Percentiles rank a stretch among this genome's conserved stretches.
These are phyloP conservation scores for Haplographium delicatum DNA, from an alignment of 495 filamentous ascomycete genomes.

Conservation along the genomic window DNA sequence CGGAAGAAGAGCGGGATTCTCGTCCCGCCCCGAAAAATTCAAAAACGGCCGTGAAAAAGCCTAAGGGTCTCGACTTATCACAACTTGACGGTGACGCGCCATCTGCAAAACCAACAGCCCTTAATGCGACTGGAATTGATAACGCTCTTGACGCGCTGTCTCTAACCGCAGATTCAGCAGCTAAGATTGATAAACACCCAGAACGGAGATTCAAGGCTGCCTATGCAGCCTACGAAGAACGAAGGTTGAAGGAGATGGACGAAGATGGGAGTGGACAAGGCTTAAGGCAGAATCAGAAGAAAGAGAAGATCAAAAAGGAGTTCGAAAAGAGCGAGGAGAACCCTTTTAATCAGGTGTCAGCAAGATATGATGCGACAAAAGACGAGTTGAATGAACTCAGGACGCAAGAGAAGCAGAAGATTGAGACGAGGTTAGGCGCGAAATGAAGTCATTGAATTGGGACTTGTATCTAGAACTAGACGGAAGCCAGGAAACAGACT, in stretches of 20 bases:
- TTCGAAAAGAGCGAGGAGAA: conserved; percentile 91
- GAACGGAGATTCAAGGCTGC: conserved; percentile 84
- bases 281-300: conserved; percentile 71
- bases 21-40: conserved; percentile 55
- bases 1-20: conserved; percentile 74
- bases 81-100: conserved; percentile 54
- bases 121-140: conserved; percentile 83
- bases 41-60: conserved; percentile 63
- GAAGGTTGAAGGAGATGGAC: conserved; percentile 79
- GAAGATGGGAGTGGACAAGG: conserved; percentile 65
- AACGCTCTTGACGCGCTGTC: conserved; percentile 81
- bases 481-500: no score
- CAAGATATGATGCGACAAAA: conserved; percentile 66
- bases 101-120: conserved; percentile 39
- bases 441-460: conserved; percentile 6
- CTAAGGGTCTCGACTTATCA: conserved; percentile 61
- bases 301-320: conserved; percentile 76
- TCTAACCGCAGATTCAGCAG: conserved; percentile 42
- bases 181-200: conserved; percentile 79
- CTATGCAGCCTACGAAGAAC: conserved; percentile 78
- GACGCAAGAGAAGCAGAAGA: conserved; percentile 65
- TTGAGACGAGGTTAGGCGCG: conserved; percentile 59
- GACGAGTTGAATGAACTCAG: conserved; percentile 68
- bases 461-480: background rate
- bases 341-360: conserved; percentile 79